Evolutionary conservation across 331 rosid species (phyloP).

Genomic region (Dryas integrifolia): DNA sequence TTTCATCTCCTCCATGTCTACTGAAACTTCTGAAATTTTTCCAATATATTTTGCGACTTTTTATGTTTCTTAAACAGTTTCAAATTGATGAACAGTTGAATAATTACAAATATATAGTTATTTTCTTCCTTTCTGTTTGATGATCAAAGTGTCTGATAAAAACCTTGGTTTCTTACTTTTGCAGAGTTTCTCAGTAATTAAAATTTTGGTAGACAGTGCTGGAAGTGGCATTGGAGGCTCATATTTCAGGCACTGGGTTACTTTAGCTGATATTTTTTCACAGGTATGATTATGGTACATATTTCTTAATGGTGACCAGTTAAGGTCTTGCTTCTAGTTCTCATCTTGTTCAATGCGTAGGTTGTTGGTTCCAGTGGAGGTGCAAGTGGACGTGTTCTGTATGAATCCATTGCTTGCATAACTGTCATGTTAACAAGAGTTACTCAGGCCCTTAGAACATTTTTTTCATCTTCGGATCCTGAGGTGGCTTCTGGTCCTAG

Average conservation of each 20-base stretch:
- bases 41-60: not conserved
- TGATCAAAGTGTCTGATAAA: constrained; percentile 7
- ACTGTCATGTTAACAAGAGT: constrained; percentile 68
- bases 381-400: constrained; percentile 66
- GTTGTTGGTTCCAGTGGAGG: constrained; percentile 62
- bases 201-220: constrained; percentile 58
- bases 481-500: constrained; percentile 32
- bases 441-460: constrained; percentile 50
- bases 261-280: constrained; percentile 59
- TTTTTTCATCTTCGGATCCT: constrained; percentile 46
- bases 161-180: constrained; percentile 26
- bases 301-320: constrained; percentile 5
- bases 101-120: not conserved
- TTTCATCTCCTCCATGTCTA: not conserved
- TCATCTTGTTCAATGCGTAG: constrained; percentile 49
- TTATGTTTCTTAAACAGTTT: not conserved
- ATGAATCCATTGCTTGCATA: constrained; percentile 74
- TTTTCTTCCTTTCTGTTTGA: not conserved
- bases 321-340: constrained; percentile 31
- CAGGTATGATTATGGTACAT: constrained; percentile 53
- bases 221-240: constrained; percentile 54
- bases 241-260: constrained; percentile 73
- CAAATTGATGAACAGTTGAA: not conserved
- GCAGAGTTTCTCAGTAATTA: constrained; percentile 76
- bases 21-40: not conserved